Base-by-base conservation (phyloP, 2,329 filamentous ascomycete genomes). In the Didymella lethalis region DNA sequence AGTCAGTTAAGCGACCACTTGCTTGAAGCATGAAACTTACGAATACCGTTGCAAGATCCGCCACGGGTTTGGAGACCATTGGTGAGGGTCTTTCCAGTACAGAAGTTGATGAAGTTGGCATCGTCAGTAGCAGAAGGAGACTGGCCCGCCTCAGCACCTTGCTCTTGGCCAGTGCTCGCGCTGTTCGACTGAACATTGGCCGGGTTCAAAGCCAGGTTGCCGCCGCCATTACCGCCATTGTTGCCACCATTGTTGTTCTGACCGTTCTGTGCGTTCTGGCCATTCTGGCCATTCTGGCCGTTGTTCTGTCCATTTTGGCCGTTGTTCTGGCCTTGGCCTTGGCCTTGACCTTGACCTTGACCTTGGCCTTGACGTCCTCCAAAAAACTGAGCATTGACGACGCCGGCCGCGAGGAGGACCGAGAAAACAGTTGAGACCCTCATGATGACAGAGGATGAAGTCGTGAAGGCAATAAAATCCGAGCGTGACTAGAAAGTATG, bases 41-140 rank as follows among this genome's bases (percentile, higher is more conserved):
- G 70, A 54, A 86, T 82, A 59, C 82, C 81, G 68, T 86, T 87
- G 74, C 85, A 87, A 44, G 84, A 86, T 10, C 84, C 84, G 0
- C 61, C 68, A 38, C 76, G 73, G 61, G 79, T 72, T 64, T 86
- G 84, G 6, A 77, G 74, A 61, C 85, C 85, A 63, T 87, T 86
- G 61, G 85, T 87, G 55, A 84, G 67, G 3, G 78, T 81, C 70
- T 83, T 80, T 60, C 83, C 83, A 6, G 76, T 69, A 68, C 85
- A 87, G 74, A 86, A 84, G 77, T 86, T 86, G 79, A 86, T 86
- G 73, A 86, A 86, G 76, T 86, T 86, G 70, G 79, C 79, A 20
- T 73, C 49, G 59, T 84, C 81, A 40, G 81, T 84, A 25, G 67
- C 62, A 8, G 83, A 85, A n/a, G 80, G 64, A 49, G 78, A 69